Conservation (phyloP, 768 basidiomycete genomes). For the Lentinula edodes region DNA sequence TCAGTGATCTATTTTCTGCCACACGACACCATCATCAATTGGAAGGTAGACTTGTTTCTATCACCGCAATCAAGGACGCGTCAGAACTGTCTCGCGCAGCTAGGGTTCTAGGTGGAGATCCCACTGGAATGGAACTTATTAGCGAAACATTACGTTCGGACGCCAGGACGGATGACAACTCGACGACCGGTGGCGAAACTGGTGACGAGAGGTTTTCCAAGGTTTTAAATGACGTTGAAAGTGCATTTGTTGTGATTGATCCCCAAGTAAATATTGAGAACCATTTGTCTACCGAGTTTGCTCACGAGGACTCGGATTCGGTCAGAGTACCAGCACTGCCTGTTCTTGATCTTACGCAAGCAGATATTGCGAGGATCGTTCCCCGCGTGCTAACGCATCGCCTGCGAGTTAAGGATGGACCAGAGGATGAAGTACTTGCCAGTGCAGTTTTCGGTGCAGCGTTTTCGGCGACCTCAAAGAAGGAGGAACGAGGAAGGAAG, state of each 20-base stretch:
- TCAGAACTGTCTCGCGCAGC: conserved; percentile 62
- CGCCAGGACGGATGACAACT: not conserved
- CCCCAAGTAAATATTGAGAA: not conserved
- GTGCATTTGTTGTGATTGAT: conserved; percentile 5
- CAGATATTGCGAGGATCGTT: conserved; percentile 69
- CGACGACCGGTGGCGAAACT: not conserved
- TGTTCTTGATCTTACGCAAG: conserved; percentile 61
- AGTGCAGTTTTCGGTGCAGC: conserved; percentile 57
- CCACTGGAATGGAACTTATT: conserved; percentile 56
- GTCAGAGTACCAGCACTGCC: conserved; percentile 6
- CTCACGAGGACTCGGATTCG: not conserved
- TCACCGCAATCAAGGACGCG: conserved; percentile 55
- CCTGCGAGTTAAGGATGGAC: conserved; percentile 61
- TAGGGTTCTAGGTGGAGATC: conserved; percentile 58
- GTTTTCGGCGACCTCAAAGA: conserved; percentile 7
- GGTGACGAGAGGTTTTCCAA: conserved; percentile 8
- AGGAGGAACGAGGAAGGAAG: conserved; percentile 11
- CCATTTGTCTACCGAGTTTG: not conserved
- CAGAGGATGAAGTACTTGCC: conserved; percentile 63
- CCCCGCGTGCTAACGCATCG: conserved; percentile 74
- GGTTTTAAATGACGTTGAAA: conserved; percentile 4
- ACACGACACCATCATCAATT: conserved; percentile 65
- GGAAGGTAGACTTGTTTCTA: conserved; percentile 64
- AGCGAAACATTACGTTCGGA: not conserved
- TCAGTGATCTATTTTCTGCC: conserved; percentile 70